Evolutionary conservation across 2,329 filamentous ascomycete genomes (phyloP).

Genomic region (Neonectria coccinea): DNA sequence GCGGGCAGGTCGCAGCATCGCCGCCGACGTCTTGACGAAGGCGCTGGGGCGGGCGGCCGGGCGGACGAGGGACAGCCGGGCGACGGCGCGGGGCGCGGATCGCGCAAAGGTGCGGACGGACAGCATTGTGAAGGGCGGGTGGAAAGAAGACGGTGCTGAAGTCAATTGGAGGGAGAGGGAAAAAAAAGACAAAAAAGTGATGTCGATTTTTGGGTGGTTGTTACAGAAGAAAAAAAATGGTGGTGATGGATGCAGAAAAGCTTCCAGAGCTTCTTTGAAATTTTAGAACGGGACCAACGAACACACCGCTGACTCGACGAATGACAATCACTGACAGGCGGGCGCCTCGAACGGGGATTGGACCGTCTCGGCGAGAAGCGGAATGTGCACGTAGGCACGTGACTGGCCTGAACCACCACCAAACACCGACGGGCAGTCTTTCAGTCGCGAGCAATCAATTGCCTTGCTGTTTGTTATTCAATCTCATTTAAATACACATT

Average conservation of each 20-base stretch:
- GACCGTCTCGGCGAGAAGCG: constrained; percentile 19
- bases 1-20: constrained; percentile 48
- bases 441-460: not conserved
- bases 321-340: constrained; percentile 24
- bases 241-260: constrained; percentile 22
- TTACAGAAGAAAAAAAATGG: not conserved
- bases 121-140: constrained; percentile 67
- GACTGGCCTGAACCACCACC: not conserved
- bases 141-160: constrained; percentile 11
- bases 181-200: constrained; percentile 25
- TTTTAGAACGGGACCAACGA: constrained; percentile 36
- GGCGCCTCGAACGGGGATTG: not conserved
- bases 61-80: constrained; percentile 66
- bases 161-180: constrained; percentile 19
- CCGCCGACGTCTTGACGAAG: constrained; percentile 58
- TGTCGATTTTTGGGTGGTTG: constrained; percentile 26
- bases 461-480: not conserved
- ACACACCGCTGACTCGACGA: constrained; percentile 21
- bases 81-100: constrained; percentile 72
- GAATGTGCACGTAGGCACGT: constrained; percentile 8
- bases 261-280: constrained; percentile 39
- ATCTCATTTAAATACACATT: not conserved
- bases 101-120: constrained; percentile 75
- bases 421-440: too few species aligned
- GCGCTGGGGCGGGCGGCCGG: constrained; percentile 62